A percentile compares a stretch with the other conserved stretches of the same genome.
phyloP scores from a whole-genome alignment of 75 land plant genomes.

The Sequoia sempervirens region DNA sequence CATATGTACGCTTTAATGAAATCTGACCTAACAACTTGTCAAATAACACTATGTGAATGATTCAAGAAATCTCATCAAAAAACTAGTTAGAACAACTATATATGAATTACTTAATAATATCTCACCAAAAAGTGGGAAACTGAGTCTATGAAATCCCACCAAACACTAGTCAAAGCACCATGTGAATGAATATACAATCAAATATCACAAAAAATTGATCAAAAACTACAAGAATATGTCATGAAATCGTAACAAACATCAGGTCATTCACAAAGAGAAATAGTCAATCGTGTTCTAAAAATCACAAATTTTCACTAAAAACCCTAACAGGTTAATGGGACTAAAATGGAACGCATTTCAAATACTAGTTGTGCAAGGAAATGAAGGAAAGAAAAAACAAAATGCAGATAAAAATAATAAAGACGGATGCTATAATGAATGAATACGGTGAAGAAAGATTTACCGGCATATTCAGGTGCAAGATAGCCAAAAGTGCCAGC shows the following conservation, averaged over 20 bases:
- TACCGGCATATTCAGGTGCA: conserved; percentile 85
- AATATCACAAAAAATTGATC: background rate
- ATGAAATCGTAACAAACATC: background rate
- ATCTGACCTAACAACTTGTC: background rate
- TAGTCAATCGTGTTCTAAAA: background rate
- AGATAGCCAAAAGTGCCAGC: conserved; percentile 90
- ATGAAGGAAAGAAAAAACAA: background rate
- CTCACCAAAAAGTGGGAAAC: no score
- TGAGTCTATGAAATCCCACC: no score
- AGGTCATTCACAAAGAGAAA: no score
- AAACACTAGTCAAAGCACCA: no score
- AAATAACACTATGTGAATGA: background rate
- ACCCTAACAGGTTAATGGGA: no score
- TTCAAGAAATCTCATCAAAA: background rate
- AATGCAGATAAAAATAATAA: background rate
- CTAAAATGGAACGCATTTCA: no score
- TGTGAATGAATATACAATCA: no score
- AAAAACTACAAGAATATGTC: background rate
- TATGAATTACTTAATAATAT: background rate
- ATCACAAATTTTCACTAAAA: no score
- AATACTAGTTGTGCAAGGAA: no score
- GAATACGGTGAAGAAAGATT: background rate
- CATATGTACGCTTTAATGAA: background rate
- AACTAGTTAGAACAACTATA: no score
- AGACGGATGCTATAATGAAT: no score